Base-by-base conservation (phyloP, 495 filamentous ascomycete species). In the Niebla homalea region DNA sequence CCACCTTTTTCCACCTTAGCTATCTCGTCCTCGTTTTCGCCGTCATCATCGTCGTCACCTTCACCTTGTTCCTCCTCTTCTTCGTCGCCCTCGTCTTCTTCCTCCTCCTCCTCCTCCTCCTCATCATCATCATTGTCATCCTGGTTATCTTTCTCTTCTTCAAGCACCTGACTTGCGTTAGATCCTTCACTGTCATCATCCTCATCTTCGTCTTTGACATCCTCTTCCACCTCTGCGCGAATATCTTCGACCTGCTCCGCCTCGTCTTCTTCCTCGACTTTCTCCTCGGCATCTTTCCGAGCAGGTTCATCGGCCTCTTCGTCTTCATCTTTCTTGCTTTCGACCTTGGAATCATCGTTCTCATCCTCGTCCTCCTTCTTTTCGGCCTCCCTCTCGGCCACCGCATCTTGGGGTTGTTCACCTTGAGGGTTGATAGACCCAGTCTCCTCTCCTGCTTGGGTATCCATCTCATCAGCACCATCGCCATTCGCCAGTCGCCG, bases 401-500 rank as follows among this genome's bases (percentile, higher is more conserved):
- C 49, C n/a, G 16, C 42, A 8, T 41, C 29, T 16, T 39, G 35
- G 20, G 36, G 38, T 15, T 14, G 41, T n/a, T 35, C 25, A 1
- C 42, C 41, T 12, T 46, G 45, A 22, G 50, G 16, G 14, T 49
- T 23, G 10, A 14, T 47, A 3, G 16, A 38, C 29, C 20, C 48
- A 35, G 4, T 15, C 67, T 67, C 22, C 60, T 29, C 23, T n/a
- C 29, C 20, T 47, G 51, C 55, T 41, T 47, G 50, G 37, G 46
- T 37, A 23, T 49, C 50, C 14, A 51, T 38, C 29, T 51, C 54
- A 20, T 49, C 25, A 36, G 53, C 25, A 51, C 60, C 36, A 43
- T 51, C 49, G 52, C 57, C 39, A 29, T 55, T 58, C 58, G 67
- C 70, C 25, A 36, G 64, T 55, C 82, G 83, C 49, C 76, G 67